A percentile compares a stretch with the other conserved stretches of the same genome.
Evolutionary conservation across 495 filamentous ascomycete genomes (phyloP).

Genomic region (Aspergillus cristatus): DNA sequence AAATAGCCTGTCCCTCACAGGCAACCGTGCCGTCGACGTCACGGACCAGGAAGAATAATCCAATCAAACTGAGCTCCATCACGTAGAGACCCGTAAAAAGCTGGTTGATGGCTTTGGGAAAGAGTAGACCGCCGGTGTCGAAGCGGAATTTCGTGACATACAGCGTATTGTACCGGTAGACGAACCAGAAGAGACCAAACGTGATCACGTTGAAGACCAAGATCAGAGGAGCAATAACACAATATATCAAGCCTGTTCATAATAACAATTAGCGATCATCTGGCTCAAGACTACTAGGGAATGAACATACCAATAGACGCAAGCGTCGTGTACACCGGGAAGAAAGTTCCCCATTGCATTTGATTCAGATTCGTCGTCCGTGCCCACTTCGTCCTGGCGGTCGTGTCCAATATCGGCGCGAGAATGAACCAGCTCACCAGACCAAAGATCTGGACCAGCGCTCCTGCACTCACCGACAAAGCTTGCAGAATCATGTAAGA

Average conservation of each 20-base stretch:
- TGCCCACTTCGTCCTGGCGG: constrained; percentile 79
- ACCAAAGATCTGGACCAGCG: constrained; percentile 73
- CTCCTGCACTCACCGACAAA: constrained; percentile 80
- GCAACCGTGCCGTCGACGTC: constrained; percentile 48
- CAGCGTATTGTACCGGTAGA: constrained; percentile 91
- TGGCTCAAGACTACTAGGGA: neutral
- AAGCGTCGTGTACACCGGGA: constrained; percentile 91
- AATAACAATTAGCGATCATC: constrained; percentile 8
- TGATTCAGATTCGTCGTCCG: constrained; percentile 70
- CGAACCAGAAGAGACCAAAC: constrained; percentile 90
- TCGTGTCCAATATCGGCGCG: constrained; percentile 70
- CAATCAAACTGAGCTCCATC: constrained; percentile 86
- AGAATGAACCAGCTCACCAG: constrained; percentile 75
- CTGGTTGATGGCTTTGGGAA: constrained; percentile 90
- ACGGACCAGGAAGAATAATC: constrained; percentile 79
- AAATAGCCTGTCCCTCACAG: constrained; percentile 75
- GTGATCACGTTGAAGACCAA: constrained; percentile 90
- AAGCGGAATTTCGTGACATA: constrained; percentile 87
- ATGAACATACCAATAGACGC: constrained; percentile 70
- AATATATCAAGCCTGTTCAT: constrained; percentile 67
- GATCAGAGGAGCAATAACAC: constrained; percentile 81
- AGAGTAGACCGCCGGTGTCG: constrained; percentile 90
- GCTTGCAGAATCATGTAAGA: constrained; percentile 96
- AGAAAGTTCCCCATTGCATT: constrained; percentile 88
- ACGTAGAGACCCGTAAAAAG: constrained; percentile 91